Conservation (phyloP, 257 asterid species). For the Plectranthus barbatus region DNA sequence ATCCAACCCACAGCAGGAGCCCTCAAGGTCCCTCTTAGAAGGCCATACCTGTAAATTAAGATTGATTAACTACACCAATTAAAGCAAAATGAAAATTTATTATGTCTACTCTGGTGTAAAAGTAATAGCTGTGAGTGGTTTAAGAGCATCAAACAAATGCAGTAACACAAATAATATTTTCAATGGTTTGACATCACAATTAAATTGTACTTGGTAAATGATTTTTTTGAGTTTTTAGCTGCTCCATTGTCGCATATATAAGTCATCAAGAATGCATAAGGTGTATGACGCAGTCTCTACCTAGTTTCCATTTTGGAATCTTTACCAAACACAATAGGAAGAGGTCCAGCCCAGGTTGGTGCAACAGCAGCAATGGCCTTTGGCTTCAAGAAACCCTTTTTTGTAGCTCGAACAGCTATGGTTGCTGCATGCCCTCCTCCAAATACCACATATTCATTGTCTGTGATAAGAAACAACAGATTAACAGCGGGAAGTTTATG, state of each 20-base stretch:
- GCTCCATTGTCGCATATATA: background rate
- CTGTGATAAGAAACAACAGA: slow-evolving; percentile 28
- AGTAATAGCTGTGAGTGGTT: background rate
- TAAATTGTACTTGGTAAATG: background rate
- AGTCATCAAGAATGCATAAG: background rate
- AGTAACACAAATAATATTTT: background rate
- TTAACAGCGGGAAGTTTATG: slow-evolving; percentile 9
- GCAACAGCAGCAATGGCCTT: slow-evolving; percentile 88
- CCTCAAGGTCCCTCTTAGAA: slow-evolving; percentile 82
- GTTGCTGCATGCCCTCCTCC: slow-evolving; percentile 99
- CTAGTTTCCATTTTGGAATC: slow-evolving; percentile 86
- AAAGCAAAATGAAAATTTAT: background rate
- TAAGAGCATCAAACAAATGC: background rate
- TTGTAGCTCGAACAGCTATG: slow-evolving; percentile 72
- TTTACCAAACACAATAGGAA: slow-evolving; percentile 84
- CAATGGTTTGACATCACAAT: background rate
- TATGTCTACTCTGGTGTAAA: background rate
- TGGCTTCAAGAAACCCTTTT: slow-evolving; percentile 67
- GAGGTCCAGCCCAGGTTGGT: slow-evolving; percentile 99
- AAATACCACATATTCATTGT: slow-evolving; percentile 55
- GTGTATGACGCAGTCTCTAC: slow-evolving; percentile 26
- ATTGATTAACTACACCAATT: background rate
- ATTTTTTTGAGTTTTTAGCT: background rate
- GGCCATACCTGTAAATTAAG: slow-evolving; percentile 52
- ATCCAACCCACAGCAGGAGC: slow-evolving; percentile 98